Evolutionary conservation across 495 filamentous ascomycete species (phyloP).

Genomic region (Podospora tetraspora): DNA sequence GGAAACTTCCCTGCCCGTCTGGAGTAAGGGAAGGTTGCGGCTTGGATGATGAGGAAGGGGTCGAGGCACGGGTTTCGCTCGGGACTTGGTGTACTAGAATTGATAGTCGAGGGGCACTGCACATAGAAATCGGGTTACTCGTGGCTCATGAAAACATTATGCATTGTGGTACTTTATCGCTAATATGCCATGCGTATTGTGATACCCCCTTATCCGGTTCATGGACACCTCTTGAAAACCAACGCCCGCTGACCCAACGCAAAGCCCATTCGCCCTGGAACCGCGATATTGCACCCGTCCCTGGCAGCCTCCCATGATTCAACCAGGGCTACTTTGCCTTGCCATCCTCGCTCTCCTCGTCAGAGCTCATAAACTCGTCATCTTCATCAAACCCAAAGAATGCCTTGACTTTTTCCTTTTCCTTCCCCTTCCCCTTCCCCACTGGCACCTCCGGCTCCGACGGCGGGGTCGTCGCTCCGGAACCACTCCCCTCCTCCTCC

Average conservation of each 20-base stretch:
- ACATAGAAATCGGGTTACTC: constrained; percentile 26
- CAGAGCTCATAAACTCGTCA: constrained; percentile 80
- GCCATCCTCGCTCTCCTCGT: constrained; percentile 51
- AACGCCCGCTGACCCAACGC: neutral
- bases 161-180: neutral
- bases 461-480: constrained; percentile 32
- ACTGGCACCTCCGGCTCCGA: constrained; percentile 22
- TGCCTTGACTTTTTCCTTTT: constrained; percentile 41
- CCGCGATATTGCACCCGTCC: neutral
- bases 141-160: neutral
- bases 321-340: constrained; percentile 35
- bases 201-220: neutral
- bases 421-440: constrained; percentile 27
- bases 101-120: constrained; percentile 22
- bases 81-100: constrained; percentile 23
- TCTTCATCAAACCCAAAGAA: constrained; percentile 90
- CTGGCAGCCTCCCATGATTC: neutral
- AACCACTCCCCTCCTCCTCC: constrained; percentile 32
- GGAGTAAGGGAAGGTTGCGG: constrained; percentile 35
- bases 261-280: neutral
- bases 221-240: neutral
- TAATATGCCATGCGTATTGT: neutral
- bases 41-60: constrained; percentile 7
- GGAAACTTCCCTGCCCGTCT: constrained; percentile 82
- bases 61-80: constrained; percentile 7